Percentiles rank a stretch among this genome's conserved stretches.
Evolutionary conservation across 2,329 filamentous ascomycete genomes (phyloP).

Genomic region (Ophiostoma sp.): DNA sequence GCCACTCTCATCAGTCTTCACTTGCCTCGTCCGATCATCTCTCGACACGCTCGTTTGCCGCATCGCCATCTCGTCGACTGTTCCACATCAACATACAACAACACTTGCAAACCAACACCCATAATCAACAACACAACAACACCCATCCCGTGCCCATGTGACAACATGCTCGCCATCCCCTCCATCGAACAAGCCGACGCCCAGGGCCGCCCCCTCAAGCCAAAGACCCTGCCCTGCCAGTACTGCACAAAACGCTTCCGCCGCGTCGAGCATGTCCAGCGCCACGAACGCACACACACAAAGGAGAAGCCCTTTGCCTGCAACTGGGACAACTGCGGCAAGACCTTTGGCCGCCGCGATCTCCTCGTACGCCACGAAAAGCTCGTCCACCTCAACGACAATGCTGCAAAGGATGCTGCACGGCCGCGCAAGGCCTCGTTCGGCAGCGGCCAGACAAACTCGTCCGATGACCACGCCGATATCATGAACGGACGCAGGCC

Average conservation of each 20-base stretch:
- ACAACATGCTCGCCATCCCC: constrained; percentile 48
- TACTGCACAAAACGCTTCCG: constrained; percentile 61
- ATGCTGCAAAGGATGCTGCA: constrained; percentile 47
- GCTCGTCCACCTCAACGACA: constrained; percentile 58
- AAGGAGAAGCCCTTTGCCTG: constrained; percentile 62
- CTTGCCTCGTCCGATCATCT: too few relatives aligned
- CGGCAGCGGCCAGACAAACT: constrained; percentile 41
- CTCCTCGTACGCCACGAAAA: constrained; percentile 60
- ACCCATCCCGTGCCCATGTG: not conserved
- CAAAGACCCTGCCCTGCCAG: constrained; percentile 58
- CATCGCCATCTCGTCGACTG: too few relatives aligned
- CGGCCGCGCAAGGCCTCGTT: constrained; percentile 50
- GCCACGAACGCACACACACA: constrained; percentile 59
- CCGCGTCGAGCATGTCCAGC: constrained; percentile 59
- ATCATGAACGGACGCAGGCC: constrained; percentile 37
- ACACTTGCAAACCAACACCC: not conserved
- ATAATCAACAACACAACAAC: not conserved
- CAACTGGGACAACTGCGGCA: constrained; percentile 54
- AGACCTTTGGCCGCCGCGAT: constrained; percentile 59
- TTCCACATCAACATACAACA: too few relatives aligned
- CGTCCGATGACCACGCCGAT: constrained; percentile 44
- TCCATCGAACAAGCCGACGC: constrained; percentile 48
- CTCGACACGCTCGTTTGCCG: too few relatives aligned
- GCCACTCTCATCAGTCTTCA: too few relatives aligned
- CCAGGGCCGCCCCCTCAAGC: constrained; percentile 53